Evolutionary conservation across 108 stramenopile genomes (phyloP).

Genomic region (Cyclotella choctawhatcheeana): DNA sequence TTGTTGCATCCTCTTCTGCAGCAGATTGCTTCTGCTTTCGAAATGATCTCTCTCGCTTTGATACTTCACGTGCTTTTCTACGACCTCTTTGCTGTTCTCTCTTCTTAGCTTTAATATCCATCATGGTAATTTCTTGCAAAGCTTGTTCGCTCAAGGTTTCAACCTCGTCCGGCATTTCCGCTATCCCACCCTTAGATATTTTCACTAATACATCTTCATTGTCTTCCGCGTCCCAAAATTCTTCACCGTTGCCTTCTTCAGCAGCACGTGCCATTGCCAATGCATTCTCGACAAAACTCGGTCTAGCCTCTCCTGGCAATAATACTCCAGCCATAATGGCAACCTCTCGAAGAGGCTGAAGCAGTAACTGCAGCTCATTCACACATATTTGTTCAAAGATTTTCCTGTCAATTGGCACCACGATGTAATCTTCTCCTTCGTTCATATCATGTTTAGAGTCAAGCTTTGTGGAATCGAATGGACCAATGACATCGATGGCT

Average conservation of each 20-base stretch:
- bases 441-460: conserved; percentile 27
- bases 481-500: conserved; percentile 29
- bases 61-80: conserved; percentile 66
- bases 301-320: conserved; percentile 83
- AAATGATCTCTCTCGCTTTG: conserved; percentile 69
- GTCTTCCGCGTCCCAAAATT: conserved; percentile 47
- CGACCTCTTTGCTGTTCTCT: conserved; percentile 81
- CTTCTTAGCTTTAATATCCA: conserved; percentile 68
- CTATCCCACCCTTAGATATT: conserved; percentile 23
- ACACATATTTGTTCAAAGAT: conserved; percentile 69
- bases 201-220: conserved; percentile 1
- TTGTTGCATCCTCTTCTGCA: conserved; percentile 39
- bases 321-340: conserved; percentile 85
- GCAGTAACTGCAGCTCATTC: conserved; percentile 65
- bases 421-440: conserved; percentile 42
- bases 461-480: conserved; percentile 20
- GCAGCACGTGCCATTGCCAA: conserved; percentile 58
- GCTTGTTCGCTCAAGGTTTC: conserved; percentile 35
- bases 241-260: conserved; percentile 35
- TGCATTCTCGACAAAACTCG: conserved; percentile 68
- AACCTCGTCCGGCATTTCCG: conserved; percentile 28
- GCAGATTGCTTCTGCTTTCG: conserved; percentile 69
- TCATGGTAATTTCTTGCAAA: conserved; percentile 42
- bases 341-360: conserved; percentile 82
- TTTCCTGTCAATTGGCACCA: conserved; percentile 55